These are phyloP conservation scores for Crepidotus variabilis DNA, from an alignment of 768 basidiomycete species.

Conservation along the genomic window DNA sequence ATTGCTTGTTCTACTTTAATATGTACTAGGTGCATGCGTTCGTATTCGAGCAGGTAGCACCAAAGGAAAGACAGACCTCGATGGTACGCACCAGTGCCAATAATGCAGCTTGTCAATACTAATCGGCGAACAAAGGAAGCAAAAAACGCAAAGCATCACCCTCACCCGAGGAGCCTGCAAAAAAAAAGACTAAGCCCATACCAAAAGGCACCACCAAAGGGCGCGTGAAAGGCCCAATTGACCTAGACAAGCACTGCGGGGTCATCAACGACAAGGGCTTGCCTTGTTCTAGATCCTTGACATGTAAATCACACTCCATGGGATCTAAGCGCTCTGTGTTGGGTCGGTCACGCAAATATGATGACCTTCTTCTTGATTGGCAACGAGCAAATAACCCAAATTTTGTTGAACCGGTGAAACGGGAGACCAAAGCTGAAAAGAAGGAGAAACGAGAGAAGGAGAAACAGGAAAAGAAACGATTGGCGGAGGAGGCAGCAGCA, in stretches of 20 bases:
- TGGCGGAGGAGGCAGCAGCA: constrained; percentile 66
- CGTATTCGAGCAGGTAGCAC: constrained; percentile 49
- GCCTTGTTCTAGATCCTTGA: constrained; percentile 91
- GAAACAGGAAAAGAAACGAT: constrained; percentile 77
- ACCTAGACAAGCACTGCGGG: constrained; percentile 91
- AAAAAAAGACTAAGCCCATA: constrained; percentile 72
- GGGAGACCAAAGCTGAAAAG: constrained; percentile 82
- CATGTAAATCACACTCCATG: constrained; percentile 98
- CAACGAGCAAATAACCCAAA: constrained; percentile 84
- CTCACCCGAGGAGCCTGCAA: constrained; percentile 62
- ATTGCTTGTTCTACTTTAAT: background rate
- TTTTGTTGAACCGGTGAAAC: constrained; percentile 83
- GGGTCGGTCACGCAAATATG: constrained; percentile 80
- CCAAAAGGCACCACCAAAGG: constrained; percentile 77
- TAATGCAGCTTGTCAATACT: background rate
- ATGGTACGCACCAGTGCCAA: constrained; percentile 29
- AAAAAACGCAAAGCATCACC: constrained; percentile 86
- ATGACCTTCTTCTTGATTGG: constrained; percentile 89
- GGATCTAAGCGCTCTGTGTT: constrained; percentile 91
- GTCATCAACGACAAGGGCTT: constrained; percentile 95
- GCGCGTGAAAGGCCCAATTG: constrained; percentile 79
- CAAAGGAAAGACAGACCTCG: constrained; percentile 55
- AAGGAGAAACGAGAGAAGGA: constrained; percentile 82
- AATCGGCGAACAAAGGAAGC: constrained; percentile 2
- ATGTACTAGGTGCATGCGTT: constrained; percentile 52